Percentiles rank a stretch among this genome's conserved stretches.
phyloP scores from a whole-genome alignment of 2,329 filamentous ascomycete genomes.

The Mollisia scopiformis region DNA sequence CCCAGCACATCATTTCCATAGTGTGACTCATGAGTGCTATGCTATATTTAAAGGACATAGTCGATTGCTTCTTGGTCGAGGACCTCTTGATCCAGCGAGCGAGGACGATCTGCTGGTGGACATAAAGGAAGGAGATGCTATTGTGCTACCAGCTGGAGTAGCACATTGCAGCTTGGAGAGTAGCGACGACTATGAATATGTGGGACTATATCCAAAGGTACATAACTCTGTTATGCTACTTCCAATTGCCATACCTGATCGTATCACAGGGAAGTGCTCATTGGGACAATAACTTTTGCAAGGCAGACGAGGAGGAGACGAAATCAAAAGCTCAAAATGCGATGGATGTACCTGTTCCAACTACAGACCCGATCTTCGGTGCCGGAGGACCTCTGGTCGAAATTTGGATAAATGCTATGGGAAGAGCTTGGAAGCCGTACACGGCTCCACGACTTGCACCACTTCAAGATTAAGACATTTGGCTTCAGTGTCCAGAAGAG shows the following conservation, averaged over 20 bases:
- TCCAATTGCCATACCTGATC: background rate
- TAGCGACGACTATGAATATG: constrained; percentile 37
- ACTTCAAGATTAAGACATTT: background rate
- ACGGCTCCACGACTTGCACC: background rate
- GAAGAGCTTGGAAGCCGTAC: constrained; percentile 3
- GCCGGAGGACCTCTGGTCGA: constrained; percentile 23
- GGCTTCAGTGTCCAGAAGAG: background rate
- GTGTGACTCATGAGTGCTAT: constrained; percentile 43
- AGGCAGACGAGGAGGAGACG: constrained; percentile 22
- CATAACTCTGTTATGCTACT: background rate
- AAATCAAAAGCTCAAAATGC: constrained; percentile 23
- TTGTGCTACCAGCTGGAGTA: constrained; percentile 40
- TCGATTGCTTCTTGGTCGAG: constrained; percentile 36
- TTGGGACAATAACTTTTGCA: constrained; percentile 32
- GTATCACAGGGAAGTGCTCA: constrained; percentile 23
- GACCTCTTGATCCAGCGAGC: constrained; percentile 26
- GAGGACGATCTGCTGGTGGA: constrained; percentile 21
- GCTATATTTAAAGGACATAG: constrained; percentile 36
- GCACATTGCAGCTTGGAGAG: constrained; percentile 37
- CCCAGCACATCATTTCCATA: constrained; percentile 35
- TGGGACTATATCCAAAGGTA: constrained; percentile 41
- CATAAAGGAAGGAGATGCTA: constrained; percentile 36
- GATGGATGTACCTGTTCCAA: constrained; percentile 21
- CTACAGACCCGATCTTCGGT: constrained; percentile 26
- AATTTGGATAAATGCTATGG: constrained; percentile 20